Conservation (phyloP, 495 filamentous ascomycete genomes). For the Penicillium atrosanguineum region DNA sequence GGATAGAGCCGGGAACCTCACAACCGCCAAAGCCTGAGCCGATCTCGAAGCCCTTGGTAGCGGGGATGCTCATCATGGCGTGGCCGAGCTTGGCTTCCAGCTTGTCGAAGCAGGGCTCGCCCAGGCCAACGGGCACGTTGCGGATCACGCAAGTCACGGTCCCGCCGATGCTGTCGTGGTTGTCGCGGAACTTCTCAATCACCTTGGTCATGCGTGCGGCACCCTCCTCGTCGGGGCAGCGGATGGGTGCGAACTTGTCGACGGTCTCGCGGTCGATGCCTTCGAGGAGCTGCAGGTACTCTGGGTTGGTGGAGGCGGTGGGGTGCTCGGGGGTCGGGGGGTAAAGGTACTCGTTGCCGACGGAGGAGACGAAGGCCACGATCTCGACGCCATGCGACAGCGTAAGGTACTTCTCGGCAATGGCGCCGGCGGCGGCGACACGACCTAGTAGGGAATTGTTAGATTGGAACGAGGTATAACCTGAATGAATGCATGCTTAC, state of each 20-base stretch:
- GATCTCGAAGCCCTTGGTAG: constrained; percentile 96
- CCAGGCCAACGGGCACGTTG: constrained; percentile 82
- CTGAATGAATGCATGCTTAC: constrained; percentile 31
- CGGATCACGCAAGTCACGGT: constrained; percentile 95
- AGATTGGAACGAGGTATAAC: neutral
- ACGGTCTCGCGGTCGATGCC: constrained; percentile 75
- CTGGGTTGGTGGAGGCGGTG: constrained; percentile 73
- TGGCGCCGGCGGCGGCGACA: constrained; percentile 93
- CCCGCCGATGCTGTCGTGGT: constrained; percentile 86
- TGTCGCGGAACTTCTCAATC: constrained; percentile 78
- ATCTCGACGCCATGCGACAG: constrained; percentile 85
- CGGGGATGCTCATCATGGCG: constrained; percentile 96
- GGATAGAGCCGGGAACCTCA: constrained; percentile 81
- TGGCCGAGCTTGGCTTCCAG: constrained; percentile 91
- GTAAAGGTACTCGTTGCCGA: constrained; percentile 80
- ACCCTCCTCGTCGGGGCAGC: constrained; percentile 71
- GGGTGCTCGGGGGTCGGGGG: constrained; percentile 75
- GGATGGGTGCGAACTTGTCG: constrained; percentile 78
- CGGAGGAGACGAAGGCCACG: constrained; percentile 83
- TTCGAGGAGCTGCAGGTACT: constrained; percentile 73
- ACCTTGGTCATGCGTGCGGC: constrained; percentile 71
- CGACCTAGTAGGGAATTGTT: constrained; percentile 49
- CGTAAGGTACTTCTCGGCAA: constrained; percentile 89
- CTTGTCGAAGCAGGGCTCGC: constrained; percentile 96
- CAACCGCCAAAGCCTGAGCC: constrained; percentile 91